A percentile compares a stretch with the other conserved stretches of the same genome.
These are phyloP conservation scores for Trametes sp. DNA, from an alignment of 1,284 basidiomycete genomes.

Conservation along the genomic window DNA sequence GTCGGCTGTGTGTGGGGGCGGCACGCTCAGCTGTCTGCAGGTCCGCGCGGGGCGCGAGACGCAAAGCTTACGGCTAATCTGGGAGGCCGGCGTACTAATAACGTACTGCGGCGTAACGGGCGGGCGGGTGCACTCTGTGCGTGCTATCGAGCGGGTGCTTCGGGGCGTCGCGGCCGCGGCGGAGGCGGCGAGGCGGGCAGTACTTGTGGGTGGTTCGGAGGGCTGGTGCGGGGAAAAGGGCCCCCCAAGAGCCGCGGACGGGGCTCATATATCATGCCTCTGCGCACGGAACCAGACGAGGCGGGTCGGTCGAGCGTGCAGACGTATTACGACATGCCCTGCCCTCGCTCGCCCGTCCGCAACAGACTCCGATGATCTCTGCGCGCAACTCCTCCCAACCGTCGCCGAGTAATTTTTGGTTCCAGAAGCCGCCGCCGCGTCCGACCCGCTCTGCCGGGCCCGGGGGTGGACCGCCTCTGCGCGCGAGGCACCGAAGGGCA, in stretches of 20 bases:
- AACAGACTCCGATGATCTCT: conserved; percentile 33
- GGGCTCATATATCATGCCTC: conserved; percentile 26
- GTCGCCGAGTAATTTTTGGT: conserved; percentile 33
- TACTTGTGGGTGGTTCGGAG: conserved; percentile 11
- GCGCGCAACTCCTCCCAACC: conserved; percentile 27
- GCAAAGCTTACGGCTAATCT: conserved; percentile 21
- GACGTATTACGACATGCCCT: conserved; percentile 31
- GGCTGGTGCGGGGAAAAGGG: conserved; percentile 26
- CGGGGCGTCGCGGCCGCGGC: not conserved
- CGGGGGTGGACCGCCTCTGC: conserved; percentile 28
- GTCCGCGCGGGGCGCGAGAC: conserved; percentile 7
- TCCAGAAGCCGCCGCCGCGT: conserved; percentile 33
- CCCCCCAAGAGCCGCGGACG: conserved; percentile 15
- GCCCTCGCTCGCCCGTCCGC: conserved; percentile 17
- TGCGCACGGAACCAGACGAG: conserved; percentile 28
- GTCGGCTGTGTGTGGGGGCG: conserved; percentile 12
- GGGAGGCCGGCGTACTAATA: conserved; percentile 8
- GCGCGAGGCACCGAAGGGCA: conserved; percentile 35
- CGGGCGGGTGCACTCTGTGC: conserved; percentile 3
- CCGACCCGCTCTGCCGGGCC: conserved; percentile 29
- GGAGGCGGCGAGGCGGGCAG: conserved; percentile 1
- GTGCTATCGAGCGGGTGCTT: not conserved
- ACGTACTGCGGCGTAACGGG: not conserved
- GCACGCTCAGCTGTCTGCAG: conserved; percentile 15
- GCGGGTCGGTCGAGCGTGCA: conserved; percentile 24